Conservation (phyloP, 495 filamentous ascomycete species). For the Tuber aestivum region DNA sequence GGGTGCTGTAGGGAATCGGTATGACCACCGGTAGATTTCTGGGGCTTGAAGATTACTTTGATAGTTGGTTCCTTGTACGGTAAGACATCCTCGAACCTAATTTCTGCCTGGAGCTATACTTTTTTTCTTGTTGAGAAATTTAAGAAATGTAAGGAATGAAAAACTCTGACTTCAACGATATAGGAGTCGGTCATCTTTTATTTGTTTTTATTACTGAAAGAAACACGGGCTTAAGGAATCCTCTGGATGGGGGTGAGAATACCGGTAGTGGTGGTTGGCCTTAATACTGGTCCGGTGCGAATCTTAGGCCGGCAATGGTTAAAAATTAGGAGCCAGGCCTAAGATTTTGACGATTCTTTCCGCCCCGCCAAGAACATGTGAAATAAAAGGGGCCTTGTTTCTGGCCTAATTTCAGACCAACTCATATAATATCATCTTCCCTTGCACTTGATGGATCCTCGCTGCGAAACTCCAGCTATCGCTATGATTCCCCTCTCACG, state of each 20-base stretch:
- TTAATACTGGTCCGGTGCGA: background rate
- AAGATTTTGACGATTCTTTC: background rate
- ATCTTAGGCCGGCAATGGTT: background rate
- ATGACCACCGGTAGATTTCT: background rate
- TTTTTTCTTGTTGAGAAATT: background rate
- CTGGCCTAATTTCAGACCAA: background rate
- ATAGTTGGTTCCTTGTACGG: background rate
- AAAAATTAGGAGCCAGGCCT: background rate
- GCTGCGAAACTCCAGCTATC: background rate
- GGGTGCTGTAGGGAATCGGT: too few species aligned
- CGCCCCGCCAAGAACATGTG: background rate
- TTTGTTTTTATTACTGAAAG: background rate
- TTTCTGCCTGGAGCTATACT: background rate
- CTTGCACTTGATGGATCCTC: background rate
- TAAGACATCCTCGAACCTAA: background rate
- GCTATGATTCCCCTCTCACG: background rate
- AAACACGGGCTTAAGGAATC: background rate
- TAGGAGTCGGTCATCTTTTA: background rate
- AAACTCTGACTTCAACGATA: background rate
- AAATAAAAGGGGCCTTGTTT: background rate
- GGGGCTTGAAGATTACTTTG: background rate
- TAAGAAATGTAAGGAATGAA: background rate
- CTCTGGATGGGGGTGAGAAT: background rate
- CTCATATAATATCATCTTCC: background rate
- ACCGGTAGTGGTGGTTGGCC: background rate